phyloP scores from a whole-genome alignment of 2,329 filamentous ascomycete genomes.

The Decorospora gaudefroyi region DNA sequence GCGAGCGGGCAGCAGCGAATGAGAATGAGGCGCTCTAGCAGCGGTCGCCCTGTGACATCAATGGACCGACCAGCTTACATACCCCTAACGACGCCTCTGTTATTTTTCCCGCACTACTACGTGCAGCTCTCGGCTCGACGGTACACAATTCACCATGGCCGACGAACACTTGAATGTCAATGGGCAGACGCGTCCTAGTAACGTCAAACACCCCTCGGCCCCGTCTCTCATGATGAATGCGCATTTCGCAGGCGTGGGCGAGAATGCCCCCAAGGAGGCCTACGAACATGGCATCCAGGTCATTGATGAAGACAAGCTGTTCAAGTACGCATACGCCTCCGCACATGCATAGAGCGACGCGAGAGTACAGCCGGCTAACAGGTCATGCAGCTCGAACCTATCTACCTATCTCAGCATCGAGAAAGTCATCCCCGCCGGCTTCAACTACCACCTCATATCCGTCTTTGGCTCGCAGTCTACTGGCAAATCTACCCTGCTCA shows the following conservation, averaged over 20 bases:
- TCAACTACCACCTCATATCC: conserved; percentile 99
- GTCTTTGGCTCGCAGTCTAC: conserved; percentile 99
- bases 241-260: conserved; percentile 73
- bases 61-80: conserved; percentile 41
- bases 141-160: conserved; percentile 36
- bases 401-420: conserved; percentile 80
- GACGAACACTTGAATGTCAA: conserved; percentile 40
- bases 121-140: conserved; percentile 32
- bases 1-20: conserved; percentile 43
- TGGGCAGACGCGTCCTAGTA: conserved; percentile 44
- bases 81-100: conserved; percentile 33
- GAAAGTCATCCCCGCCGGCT: conserved; percentile 82
- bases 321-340: conserved; percentile 78
- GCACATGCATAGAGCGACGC: neutral
- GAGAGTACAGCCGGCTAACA: conserved; percentile 26
- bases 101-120: conserved; percentile 40
- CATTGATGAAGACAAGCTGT: conserved; percentile 93
- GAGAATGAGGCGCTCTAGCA: conserved; percentile 23
- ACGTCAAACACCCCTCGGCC: conserved; percentile 49
- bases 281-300: conserved; percentile 97
- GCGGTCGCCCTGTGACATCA: conserved; percentile 46
- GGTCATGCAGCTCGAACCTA: conserved; percentile 66
- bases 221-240: conserved; percentile 68
- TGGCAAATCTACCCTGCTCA: conserved; percentile 95
- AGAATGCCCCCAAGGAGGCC: conserved; percentile 65